Base-by-base conservation (phyloP, 768 basidiomycete species). In the Amanita muscaria region DNA sequence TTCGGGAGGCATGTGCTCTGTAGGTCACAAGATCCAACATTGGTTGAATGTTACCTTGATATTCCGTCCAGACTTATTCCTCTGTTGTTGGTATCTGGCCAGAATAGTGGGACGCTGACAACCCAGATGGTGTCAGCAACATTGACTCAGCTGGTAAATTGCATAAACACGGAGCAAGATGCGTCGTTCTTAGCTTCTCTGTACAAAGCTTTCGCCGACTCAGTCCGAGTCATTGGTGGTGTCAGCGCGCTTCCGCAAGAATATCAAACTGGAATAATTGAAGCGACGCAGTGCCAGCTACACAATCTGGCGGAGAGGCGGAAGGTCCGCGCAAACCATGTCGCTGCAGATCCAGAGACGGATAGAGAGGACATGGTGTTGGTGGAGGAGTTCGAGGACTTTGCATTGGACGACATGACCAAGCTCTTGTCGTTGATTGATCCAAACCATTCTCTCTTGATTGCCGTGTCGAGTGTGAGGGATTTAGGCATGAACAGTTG, bases 371-470 rank as follows among this genome's bases (percentile, higher is more conserved):
- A 88, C 50, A 61, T 85, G 51, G 74, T 74, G 58, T 58, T 88
- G 42, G 56, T 85, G 30, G 84, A 89, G 59, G 86, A 90, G 67
- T 80, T 88, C 64, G 87, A 88, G 58, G 85, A 85, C 45, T 87
- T 83, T 55, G 82, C 79, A 52, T 57, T 88, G 51, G 85, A 88
- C 57, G 87, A 88, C 57, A 86, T 88, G 79, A 72, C 64, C 35
- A 81, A 76, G 68, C 67, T 83, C 62, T 54, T 87, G 42, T 49
- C 53, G 33, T 50, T 65, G 48, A 64, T 88, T 44, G 80, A 86
- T 51, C 50, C 60, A 19, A 70, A 70, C 36, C 80, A 87, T 59
- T 68, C 75, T n/a, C 53, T 88, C 47, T 56, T 87, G 40, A 69
- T 88, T 31, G 84, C 84, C 0, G 67, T 88, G 1, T 70, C 77